A percentile compares a stretch with the other conserved stretches of the same genome.
phyloP scores from a whole-genome alignment of 768 basidiomycete species.

The Pisolithus orientalis region DNA sequence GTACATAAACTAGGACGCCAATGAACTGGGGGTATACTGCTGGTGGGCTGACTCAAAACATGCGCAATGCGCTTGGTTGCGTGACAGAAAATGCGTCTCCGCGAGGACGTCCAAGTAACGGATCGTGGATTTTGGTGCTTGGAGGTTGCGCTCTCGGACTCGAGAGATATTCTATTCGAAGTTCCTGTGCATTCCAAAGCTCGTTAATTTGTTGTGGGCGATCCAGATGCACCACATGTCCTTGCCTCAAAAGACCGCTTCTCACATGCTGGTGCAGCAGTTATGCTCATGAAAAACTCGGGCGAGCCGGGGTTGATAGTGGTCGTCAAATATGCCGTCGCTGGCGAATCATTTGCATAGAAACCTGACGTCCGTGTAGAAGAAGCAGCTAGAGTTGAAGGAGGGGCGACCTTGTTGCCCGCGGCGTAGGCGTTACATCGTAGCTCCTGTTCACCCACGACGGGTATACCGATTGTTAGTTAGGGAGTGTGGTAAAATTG shows the following conservation, averaged over 20 bases:
- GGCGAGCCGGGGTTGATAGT: constrained; percentile 5
- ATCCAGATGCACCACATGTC: background rate
- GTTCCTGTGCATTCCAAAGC: constrained; percentile 33
- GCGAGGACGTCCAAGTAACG: constrained; percentile 24
- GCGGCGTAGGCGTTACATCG: constrained; percentile 34
- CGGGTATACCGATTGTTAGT: constrained; percentile 8
- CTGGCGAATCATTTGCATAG: constrained; percentile 18
- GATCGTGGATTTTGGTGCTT: constrained; percentile 7
- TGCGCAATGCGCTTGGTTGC: constrained; percentile 10
- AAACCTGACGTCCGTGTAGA: constrained; percentile 8
- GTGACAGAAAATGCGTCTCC: constrained; percentile 25
- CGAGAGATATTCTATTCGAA: constrained; percentile 39
- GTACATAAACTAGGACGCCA: background rate
- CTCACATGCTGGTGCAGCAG: constrained; percentile 30
- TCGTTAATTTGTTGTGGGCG: background rate
- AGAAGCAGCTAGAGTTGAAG: background rate
- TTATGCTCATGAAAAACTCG: constrained; percentile 34
- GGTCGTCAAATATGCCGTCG: constrained; percentile 17
- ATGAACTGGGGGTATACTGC: background rate
- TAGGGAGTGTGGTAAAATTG: constrained; percentile 3
- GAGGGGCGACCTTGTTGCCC: constrained; percentile 26
- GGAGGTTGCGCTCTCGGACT: background rate
- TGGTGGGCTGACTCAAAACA: constrained; percentile 7
- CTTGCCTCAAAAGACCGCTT: constrained; percentile 47
- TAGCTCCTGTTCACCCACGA: constrained; percentile 34